phyloP scores from a whole-genome alignment of 202 grass and related monocot genomes.

The Brachypodium distachyon region DNA sequence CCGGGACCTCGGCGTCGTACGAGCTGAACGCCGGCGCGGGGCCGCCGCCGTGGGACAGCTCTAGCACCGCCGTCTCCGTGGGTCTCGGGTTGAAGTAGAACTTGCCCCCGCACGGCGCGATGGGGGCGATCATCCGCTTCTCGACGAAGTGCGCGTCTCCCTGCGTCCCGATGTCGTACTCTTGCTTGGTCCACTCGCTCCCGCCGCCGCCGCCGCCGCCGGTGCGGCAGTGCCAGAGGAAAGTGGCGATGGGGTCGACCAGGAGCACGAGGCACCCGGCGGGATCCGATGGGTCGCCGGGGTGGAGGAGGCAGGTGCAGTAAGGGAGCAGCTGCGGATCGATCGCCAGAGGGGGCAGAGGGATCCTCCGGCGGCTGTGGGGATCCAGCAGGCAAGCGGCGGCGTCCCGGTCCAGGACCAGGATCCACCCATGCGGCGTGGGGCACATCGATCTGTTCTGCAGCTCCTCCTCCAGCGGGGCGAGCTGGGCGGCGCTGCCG shows the following conservation, averaged over 20 bases:
- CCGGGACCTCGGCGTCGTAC: not conserved
- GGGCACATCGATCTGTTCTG: not conserved
- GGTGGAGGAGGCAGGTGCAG: conserved; percentile 6
- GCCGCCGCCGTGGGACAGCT: not conserved
- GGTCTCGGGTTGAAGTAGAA: not conserved
- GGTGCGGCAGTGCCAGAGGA: not conserved
- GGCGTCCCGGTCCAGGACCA: not conserved
- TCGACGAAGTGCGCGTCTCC: not conserved
- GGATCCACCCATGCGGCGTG: not conserved
- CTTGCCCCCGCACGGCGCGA: not conserved
- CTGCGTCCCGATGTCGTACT: not conserved
- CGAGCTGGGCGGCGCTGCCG: not conserved
- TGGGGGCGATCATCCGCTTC: not conserved
- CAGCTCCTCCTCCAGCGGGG: not conserved
- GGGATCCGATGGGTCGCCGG: not conserved
- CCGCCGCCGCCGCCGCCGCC: not conserved
- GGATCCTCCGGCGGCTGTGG: not conserved
- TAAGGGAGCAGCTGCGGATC: not conserved
- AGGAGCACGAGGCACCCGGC: not conserved
- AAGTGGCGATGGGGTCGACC: not conserved
- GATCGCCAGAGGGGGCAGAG: not conserved
- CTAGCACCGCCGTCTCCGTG: not conserved
- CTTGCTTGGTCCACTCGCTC: not conserved
- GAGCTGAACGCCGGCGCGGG: not conserved
- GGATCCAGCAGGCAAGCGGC: not conserved